These are phyloP conservation scores for Arthrobotrys pseudoclavata DNA, from an alignment of 2,329 filamentous ascomycete species.

Conservation along the genomic window DNA sequence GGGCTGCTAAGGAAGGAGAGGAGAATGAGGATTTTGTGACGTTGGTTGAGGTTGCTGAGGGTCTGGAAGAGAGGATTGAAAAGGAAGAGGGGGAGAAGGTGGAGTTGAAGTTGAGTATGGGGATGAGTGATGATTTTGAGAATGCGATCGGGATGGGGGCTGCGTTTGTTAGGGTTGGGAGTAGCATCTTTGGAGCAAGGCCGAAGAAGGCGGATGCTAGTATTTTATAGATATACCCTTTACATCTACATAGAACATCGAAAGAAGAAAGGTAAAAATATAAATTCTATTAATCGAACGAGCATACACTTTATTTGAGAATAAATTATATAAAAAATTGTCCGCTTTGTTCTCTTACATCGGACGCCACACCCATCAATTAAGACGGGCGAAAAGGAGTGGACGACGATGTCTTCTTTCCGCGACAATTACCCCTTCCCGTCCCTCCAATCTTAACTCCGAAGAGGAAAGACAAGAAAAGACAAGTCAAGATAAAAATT, in stretches of 20 bases:
- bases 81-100: slow-evolving; percentile 46
- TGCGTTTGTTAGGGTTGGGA: slow-evolving; percentile 90
- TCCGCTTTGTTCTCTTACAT: slow-evolving; percentile 65
- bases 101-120: slow-evolving; percentile 50
- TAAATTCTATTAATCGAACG: not conserved
- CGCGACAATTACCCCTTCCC: slow-evolving; percentile 40
- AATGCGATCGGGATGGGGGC: slow-evolving; percentile 86
- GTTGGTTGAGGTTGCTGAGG: slow-evolving; percentile 41
- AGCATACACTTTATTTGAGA: no score
- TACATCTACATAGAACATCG: not conserved
- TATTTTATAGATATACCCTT: slow-evolving; percentile 5
- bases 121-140: slow-evolving; percentile 92
- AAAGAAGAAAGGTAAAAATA: not conserved
- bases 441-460: not conserved
- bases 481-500: slow-evolving; percentile 61
- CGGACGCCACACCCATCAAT: slow-evolving; percentile 59
- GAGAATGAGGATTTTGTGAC: slow-evolving; percentile 57
- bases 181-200: slow-evolving; percentile 90
- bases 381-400: slow-evolving; percentile 43
- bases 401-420: slow-evolving; percentile 58
- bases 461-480: slow-evolving; percentile 46
- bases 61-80: slow-evolving; percentile 58
- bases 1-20: slow-evolving; percentile 57
- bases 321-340: not conserved
- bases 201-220: slow-evolving; percentile 81